phyloP scores from a whole-genome alignment of 345 rosid genomes.

The Brassica carinata region DNA sequence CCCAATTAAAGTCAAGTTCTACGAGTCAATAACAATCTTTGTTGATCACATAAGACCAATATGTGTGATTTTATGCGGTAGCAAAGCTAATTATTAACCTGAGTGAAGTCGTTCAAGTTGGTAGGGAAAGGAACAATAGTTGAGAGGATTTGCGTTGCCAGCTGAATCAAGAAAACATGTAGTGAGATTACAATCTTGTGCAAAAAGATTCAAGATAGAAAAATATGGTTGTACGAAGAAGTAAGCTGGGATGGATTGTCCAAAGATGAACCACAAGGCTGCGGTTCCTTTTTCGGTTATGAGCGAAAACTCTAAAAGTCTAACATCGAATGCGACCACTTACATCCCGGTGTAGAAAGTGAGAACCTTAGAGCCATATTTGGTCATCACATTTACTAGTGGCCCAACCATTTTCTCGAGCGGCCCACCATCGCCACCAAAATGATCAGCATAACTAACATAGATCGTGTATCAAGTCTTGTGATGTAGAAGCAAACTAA shows the following conservation, averaged over 20 bases:
- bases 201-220: background rate
- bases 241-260: slow-evolving; percentile 37
- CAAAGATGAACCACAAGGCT: slow-evolving; percentile 43
- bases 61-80: background rate
- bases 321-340: slow-evolving; percentile 38
- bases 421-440: slow-evolving; percentile 40
- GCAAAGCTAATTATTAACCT: slow-evolving; percentile 23
- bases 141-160: slow-evolving; percentile 33
- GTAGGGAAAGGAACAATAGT: slow-evolving; percentile 34
- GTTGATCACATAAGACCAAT: background rate
- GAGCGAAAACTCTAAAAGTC: slow-evolving; percentile 31
- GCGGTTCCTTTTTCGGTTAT: slow-evolving; percentile 34
- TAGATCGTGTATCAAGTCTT: background rate
- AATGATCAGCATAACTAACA: slow-evolving; percentile 39
- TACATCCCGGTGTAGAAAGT: slow-evolving; percentile 39
- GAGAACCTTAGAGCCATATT: slow-evolving; percentile 36
- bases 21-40: background rate
- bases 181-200: background rate
- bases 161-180: slow-evolving; percentile 33
- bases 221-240: slow-evolving; percentile 29
- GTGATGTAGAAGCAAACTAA: slow-evolving; percentile 14
- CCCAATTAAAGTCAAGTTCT: slow-evolving; percentile 40
- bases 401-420: slow-evolving; percentile 34
- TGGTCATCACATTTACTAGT: slow-evolving; percentile 28
- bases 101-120: slow-evolving; percentile 39